Evolutionary conservation across 495 filamentous ascomycete genomes (phyloP).

Genomic region (Aspergillus avenaceus): DNA sequence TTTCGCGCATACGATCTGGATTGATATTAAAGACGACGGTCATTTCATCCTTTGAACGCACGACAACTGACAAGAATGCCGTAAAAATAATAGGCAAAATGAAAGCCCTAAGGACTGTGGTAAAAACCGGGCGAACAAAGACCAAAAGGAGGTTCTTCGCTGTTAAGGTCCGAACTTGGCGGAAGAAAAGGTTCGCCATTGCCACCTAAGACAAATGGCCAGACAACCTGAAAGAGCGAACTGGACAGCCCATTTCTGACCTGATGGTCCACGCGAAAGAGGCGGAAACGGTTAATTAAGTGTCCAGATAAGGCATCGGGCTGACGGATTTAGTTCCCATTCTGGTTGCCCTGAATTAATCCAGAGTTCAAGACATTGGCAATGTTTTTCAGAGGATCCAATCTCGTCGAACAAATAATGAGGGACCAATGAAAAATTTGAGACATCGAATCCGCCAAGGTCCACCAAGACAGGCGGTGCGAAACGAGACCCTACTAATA

Average conservation of each 20-base stretch:
- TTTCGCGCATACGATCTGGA: conserved; percentile 56
- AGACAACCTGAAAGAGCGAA: not conserved
- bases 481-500: not conserved
- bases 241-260: not conserved
- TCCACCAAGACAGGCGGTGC: not conserved
- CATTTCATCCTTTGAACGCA: not conserved
- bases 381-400: not conserved
- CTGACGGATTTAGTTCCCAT: not conserved
- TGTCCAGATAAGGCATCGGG: not conserved
- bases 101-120: conserved; percentile 65
- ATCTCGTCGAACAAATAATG: not conserved
- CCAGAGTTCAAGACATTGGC: not conserved
- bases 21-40: not conserved
- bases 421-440: not conserved
- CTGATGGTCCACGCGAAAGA: not conserved
- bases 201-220: not conserved
- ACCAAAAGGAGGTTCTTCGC: conserved; percentile 72
- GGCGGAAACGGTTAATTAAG: not conserved
- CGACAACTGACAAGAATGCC: conserved; percentile 46
- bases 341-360: not conserved
- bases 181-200: conserved; percentile 40
- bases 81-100: conserved; percentile 68
- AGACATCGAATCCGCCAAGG: not conserved
- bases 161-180: conserved; percentile 69
- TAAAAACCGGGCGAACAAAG: conserved; percentile 56